These are phyloP conservation scores for Discostella stelligeroides DNA, from an alignment of 108 stramenopile species.

Conservation along the genomic window DNA sequence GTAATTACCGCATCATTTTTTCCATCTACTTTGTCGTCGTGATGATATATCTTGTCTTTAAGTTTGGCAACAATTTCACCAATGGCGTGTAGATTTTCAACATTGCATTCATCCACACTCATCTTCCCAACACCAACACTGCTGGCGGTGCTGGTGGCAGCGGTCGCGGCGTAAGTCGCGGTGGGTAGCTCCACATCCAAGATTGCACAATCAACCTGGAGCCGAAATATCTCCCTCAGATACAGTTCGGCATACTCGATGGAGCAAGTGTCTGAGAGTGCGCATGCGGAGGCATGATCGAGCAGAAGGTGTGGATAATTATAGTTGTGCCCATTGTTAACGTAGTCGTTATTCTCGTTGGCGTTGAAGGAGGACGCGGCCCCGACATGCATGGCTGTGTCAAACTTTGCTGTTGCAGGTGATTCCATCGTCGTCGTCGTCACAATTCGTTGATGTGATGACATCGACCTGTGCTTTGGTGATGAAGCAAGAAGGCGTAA, in stretches of 20 bases:
- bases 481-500: no score
- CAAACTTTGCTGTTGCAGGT: no score
- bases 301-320: slow-evolving; percentile 12
- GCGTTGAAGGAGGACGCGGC: neutral
- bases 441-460: no score
- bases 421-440: no score
- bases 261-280: slow-evolving; percentile 61
- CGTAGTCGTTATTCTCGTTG: neutral
- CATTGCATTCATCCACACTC: neutral
- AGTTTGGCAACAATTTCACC: slow-evolving; percentile 62
- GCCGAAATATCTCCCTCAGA: slow-evolving; percentile 56
- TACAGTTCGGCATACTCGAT: slow-evolving; percentile 57
- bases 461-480: no score
- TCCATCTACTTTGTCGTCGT: neutral
- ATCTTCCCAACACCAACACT: slow-evolving; percentile 24
- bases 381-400: neutral
- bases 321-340: no score
- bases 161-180: no score
- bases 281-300: slow-evolving; percentile 49
- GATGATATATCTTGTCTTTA: slow-evolving; percentile 51
- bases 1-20: slow-evolving; percentile 13
- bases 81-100: neutral
- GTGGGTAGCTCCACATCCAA: no score
- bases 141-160: no score
- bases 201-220: slow-evolving; percentile 58